phyloP scores from a whole-genome alignment of 2,329 filamentous ascomycete species.

The Paradendryphiella salina region DNA sequence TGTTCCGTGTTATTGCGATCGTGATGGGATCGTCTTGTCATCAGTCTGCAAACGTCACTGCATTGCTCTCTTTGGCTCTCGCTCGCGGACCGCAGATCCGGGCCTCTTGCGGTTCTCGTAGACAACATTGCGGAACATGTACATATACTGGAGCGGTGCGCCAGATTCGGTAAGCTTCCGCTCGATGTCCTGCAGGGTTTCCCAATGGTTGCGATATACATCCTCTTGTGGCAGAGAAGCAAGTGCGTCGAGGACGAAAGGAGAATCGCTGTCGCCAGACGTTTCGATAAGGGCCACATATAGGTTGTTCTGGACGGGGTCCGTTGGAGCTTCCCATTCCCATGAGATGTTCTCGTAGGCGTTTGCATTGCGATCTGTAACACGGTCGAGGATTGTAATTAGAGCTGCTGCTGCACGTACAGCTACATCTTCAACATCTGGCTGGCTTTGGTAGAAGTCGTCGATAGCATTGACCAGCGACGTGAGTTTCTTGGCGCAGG shows the following conservation, averaged over 20 bases:
- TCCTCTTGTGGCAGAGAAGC: slow-evolving; percentile 36
- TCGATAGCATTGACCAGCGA: slow-evolving; percentile 33
- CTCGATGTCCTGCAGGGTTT: slow-evolving; percentile 32
- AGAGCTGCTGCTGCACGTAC: slow-evolving; percentile 36
- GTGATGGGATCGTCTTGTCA: neutral
- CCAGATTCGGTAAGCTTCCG: slow-evolving; percentile 28
- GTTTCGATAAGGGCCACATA: slow-evolving; percentile 38
- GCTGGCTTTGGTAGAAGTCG: slow-evolving; percentile 33
- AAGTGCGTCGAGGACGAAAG: slow-evolving; percentile 40
- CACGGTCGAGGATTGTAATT: slow-evolving; percentile 40
- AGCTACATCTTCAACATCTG: slow-evolving; percentile 27
- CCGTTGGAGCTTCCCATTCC: slow-evolving; percentile 30
- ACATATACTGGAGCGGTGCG: slow-evolving; percentile 32
- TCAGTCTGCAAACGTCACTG: slow-evolving; percentile 10
- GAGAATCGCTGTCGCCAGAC: slow-evolving; percentile 14
- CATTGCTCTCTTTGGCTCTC: slow-evolving; percentile 39
- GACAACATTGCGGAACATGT: slow-evolving; percentile 32
- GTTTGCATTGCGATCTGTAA: slow-evolving; percentile 39
- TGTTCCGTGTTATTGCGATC: neutral
- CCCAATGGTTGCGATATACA: slow-evolving; percentile 38
- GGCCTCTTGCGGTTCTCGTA: slow-evolving; percentile 42
- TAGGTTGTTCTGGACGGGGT: slow-evolving; percentile 38
- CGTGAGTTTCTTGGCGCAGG: slow-evolving; percentile 38
- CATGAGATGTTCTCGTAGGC: slow-evolving; percentile 39
- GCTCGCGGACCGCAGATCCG: slow-evolving; percentile 34